Conservation (phyloP, 371 early-diverging fungal species). For the Rhizopus delemar region DNA sequence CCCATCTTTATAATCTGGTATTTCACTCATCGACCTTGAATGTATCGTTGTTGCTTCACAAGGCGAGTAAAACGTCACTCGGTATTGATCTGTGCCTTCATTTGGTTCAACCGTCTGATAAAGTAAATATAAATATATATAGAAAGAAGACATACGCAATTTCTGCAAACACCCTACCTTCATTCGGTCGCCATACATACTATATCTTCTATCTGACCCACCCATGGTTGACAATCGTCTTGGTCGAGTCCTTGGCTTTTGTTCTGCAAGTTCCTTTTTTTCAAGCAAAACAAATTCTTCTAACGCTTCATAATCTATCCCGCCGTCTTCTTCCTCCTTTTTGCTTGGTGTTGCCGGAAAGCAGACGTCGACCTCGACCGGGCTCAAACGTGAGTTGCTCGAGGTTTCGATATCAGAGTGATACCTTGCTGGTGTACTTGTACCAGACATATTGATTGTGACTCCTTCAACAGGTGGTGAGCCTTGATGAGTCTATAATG, state of each 20-base stretch:
- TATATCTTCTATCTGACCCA: conserved; percentile 24
- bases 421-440: conserved; percentile 10
- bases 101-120: conserved; percentile 6
- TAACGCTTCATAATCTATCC: conserved; percentile 34
- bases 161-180: conserved; percentile 7
- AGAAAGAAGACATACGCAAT: not conserved
- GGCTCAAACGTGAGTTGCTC: conserved; percentile 20
- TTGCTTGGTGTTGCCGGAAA: conserved; percentile 36
- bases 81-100: conserved; percentile 29
- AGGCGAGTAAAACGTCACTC: conserved; percentile 45
- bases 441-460: conserved; percentile 18
- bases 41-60: conserved; percentile 40
- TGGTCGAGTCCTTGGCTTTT: conserved; percentile 1
- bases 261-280: conserved; percentile 14
- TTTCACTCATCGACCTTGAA: conserved; percentile 38
- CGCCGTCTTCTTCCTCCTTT: conserved; percentile 25
- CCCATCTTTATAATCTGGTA: conserved; percentile 27
- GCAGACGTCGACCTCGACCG: conserved; percentile 46
- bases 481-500: not conserved
- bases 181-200: conserved; percentile 31
- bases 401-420: conserved; percentile 32
- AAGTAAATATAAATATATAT: not conserved
- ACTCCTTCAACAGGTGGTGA: conserved; percentile 7
- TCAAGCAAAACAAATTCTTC: conserved; percentile 23
- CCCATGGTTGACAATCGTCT: conserved; percentile 30